Conservation (phyloP, 2,329 filamentous ascomycete genomes). For the Hypoxylon sp. region DNA sequence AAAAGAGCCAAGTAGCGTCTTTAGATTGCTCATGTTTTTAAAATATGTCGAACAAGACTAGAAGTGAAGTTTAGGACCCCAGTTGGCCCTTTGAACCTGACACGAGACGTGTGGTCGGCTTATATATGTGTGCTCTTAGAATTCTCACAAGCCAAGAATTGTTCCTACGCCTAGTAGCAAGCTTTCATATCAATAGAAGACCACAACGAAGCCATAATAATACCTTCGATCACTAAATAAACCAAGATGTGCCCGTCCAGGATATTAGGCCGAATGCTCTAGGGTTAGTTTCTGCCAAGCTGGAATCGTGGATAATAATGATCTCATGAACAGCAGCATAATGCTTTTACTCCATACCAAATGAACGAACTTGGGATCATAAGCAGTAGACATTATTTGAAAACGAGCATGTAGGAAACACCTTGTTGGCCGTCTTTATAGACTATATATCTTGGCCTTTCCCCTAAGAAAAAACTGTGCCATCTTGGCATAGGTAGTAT, state of each 20-base stretch:
- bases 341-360: neutral
- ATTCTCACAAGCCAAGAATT: neutral
- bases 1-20: slow-evolving; percentile 26
- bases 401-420: slow-evolving; percentile 7
- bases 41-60: neutral
- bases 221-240: neutral
- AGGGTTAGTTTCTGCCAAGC: slow-evolving; percentile 24
- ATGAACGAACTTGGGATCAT: neutral
- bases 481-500: slow-evolving; percentile 32
- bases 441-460: slow-evolving; percentile 38
- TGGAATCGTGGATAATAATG: neutral
- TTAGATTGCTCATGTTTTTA: slow-evolving; percentile 37
- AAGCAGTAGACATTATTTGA: neutral
- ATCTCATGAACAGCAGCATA: neutral
- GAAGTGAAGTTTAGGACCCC: neutral
- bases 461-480: slow-evolving; percentile 5
- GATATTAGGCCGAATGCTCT: slow-evolving; percentile 24
- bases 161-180: no score
- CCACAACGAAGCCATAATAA: neutral
- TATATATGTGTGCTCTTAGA: slow-evolving; percentile 11
- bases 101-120: neutral
- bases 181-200: neutral
- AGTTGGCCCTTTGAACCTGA: neutral
- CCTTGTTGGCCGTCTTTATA: slow-evolving; percentile 33
- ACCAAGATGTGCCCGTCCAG: slow-evolving; percentile 2